These are phyloP conservation scores for Pseudogymnoascus destructans DNA, from an alignment of 2,329 filamentous ascomycete genomes.

Conservation along the genomic window DNA sequence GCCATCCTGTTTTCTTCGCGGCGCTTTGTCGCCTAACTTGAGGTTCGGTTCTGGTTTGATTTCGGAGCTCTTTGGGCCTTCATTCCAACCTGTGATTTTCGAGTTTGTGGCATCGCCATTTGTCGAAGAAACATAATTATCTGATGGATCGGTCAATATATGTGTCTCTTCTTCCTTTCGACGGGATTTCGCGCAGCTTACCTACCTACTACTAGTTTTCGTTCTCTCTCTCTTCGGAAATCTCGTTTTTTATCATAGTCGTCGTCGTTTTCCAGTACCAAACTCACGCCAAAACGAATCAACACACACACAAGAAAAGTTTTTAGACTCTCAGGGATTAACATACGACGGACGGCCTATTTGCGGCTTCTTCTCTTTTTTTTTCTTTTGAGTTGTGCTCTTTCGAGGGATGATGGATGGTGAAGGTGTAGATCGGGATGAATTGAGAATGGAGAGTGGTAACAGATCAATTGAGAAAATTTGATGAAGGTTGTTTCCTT, in stretches of 20 bases:
- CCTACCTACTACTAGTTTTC: background rate
- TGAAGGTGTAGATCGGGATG: background rate
- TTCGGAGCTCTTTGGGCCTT: background rate
- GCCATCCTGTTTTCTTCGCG: background rate
- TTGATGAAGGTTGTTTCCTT: background rate
- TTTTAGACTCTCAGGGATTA: background rate
- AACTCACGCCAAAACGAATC: background rate
- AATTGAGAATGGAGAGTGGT: background rate
- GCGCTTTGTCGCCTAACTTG: too few species aligned
- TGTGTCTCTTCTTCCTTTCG: background rate
- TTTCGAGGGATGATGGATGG: background rate
- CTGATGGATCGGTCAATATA: background rate
- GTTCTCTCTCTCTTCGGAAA: background rate
- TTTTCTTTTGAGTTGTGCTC: background rate
- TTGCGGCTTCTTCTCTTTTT: background rate
- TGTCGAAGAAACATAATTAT: background rate
- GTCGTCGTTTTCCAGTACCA: background rate
- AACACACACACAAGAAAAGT: background rate
- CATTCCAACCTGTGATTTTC: background rate
- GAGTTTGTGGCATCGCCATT: background rate
- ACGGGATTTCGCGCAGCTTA: background rate
- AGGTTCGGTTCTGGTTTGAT: conserved; percentile 5
- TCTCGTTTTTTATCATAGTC: background rate
- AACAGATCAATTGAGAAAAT: background rate
- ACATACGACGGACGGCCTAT: background rate